Evolutionary conservation across 2,329 filamentous ascomycete genomes (phyloP).

Genomic region (Pestalotiopsis sp.): DNA sequence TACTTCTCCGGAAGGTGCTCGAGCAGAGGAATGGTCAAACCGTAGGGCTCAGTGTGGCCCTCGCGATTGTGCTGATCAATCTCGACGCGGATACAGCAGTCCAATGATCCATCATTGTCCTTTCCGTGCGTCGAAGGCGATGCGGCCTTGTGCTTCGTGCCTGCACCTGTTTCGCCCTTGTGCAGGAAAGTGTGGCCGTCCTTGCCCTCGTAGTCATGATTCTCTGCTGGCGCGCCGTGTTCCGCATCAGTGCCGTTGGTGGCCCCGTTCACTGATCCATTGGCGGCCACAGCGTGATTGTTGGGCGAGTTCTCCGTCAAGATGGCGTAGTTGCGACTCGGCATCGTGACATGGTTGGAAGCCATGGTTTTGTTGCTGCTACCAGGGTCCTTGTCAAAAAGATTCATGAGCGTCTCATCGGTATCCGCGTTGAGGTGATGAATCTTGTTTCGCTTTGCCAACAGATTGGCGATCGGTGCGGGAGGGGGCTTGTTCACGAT

Average conservation of each 20-base stretch:
- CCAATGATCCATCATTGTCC: slow-evolving; percentile 65
- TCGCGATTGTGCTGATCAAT: slow-evolving; percentile 80
- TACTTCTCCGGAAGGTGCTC: slow-evolving; percentile 32
- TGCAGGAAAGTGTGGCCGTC: slow-evolving; percentile 75
- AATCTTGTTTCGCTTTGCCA: slow-evolving; percentile 87
- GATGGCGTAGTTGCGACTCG: slow-evolving; percentile 90
- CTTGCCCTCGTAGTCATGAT: slow-evolving; percentile 44
- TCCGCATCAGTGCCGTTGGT: slow-evolving; percentile 15
- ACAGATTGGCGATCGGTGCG: slow-evolving; percentile 82
- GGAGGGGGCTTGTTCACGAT: slow-evolving; percentile 96
- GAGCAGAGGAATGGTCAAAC: slow-evolving; percentile 80
- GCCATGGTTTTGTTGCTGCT: slow-evolving; percentile 70
- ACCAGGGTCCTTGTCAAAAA: slow-evolving; percentile 90
- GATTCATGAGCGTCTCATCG: slow-evolving; percentile 89
- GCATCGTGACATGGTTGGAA: slow-evolving; percentile 85
- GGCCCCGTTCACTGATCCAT: slow-evolving; percentile 12
- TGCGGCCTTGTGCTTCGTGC: slow-evolving; percentile 77
- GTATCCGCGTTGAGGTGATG: slow-evolving; percentile 73
- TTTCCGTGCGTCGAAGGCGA: slow-evolving; percentile 54
- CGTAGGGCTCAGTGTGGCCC: slow-evolving; percentile 81
- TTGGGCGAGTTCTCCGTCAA: slow-evolving; percentile 84
- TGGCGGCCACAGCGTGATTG: slow-evolving; percentile 35
- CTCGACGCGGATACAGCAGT: slow-evolving; percentile 86
- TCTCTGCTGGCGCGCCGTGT: slow-evolving; percentile 18
- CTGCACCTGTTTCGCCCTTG: slow-evolving; percentile 75